A percentile compares a stretch with the other conserved stretches of the same genome.
Evolutionary conservation across 305 asterid genomes (phyloP).

Genomic region (Fraxinus paxiana): DNA sequence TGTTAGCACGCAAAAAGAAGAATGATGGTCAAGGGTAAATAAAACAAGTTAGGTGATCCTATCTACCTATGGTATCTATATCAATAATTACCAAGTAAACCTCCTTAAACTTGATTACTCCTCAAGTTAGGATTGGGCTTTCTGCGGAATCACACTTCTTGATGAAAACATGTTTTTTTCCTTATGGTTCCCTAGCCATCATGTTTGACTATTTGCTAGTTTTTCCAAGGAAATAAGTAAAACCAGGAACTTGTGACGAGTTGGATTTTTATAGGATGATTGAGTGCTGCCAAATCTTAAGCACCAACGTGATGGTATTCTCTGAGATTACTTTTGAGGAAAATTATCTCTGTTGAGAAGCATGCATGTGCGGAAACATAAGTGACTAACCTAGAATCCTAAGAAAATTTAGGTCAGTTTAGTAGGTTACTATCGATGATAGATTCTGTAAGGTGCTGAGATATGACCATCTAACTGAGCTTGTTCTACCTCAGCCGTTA

Average conservation of each 20-base stretch:
- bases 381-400: not conserved
- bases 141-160: not conserved
- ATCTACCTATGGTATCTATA: not conserved
- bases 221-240: not conserved
- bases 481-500: not conserved
- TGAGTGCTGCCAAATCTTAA: not conserved
- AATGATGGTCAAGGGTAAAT: not conserved
- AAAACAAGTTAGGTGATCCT: not conserved
- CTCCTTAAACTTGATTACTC: not conserved
- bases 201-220: not conserved
- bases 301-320: not conserved
- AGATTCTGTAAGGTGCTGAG: not conserved
- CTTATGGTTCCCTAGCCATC: not conserved
- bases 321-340: not conserved
- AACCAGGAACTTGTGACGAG: not conserved
- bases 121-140: not conserved
- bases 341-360: not conserved
- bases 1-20: not conserved
- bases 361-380: not conserved
- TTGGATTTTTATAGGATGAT: not conserved
- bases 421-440: not conserved
- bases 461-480: not conserved
- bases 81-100: not conserved
- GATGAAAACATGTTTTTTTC: not conserved
- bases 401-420: not conserved